phyloP scores from a whole-genome alignment of 805 yeast genomes.

The Lipomyces kockii region DNA sequence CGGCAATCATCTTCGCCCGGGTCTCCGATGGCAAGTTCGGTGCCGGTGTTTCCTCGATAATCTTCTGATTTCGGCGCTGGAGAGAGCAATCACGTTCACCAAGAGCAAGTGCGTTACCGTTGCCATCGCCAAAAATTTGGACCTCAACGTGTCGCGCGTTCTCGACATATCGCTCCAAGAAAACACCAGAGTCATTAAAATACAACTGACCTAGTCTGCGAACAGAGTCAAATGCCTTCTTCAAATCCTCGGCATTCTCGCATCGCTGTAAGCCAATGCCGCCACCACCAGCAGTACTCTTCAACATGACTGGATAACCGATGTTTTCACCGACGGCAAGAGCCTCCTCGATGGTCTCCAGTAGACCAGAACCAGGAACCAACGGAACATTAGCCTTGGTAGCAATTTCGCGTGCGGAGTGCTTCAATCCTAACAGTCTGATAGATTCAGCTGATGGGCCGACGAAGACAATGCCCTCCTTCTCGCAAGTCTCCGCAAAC shows the following conservation, averaged over 20 bases:
- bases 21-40: conserved; percentile 87
- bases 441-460: conserved; percentile 98
- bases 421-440: conserved; percentile 88
- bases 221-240: conserved; percentile 84
- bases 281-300: conserved; percentile 99
- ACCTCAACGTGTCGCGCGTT: conserved; percentile 95
- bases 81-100: conserved; percentile 98
- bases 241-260: conserved; percentile 78
- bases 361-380: conserved; percentile 95
- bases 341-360: conserved; percentile 75
- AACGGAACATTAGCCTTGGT: conserved; percentile 89
- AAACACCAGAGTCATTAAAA: conserved; percentile 95
- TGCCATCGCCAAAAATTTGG: conserved; percentile 95
- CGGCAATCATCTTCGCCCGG: conserved; percentile 71
- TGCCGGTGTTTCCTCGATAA: conserved; percentile 97
- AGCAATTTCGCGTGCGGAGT: conserved; percentile 95
- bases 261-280: conserved; percentile 97
- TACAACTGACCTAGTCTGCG: conserved; percentile 92
- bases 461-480: conserved; percentile 85
- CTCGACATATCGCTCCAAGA: conserved; percentile 91
- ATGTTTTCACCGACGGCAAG: conserved; percentile 70
- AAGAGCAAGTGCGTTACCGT: conserved; percentile 87
- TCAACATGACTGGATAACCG: conserved; percentile 90
- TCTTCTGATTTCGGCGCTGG: conserved; percentile 95
- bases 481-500: conserved; percentile 83